Base-by-base conservation (phyloP, 352 stramenopile species). In the Aphanomyces stellatus region DNA sequence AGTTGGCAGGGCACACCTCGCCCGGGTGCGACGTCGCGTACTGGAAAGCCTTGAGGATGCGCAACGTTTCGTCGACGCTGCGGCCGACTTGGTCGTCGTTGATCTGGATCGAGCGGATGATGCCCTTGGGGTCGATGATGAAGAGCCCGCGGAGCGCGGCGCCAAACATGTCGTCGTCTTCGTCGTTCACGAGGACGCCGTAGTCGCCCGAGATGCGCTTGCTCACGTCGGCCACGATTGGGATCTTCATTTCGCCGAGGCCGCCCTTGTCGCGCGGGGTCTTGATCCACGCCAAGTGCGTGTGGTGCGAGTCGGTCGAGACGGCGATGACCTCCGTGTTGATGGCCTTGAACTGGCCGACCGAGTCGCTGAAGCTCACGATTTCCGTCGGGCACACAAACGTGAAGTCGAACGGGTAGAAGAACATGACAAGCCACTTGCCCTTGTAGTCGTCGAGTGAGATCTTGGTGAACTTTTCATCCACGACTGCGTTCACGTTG, bases 351-450 rank as follows among this genome's bases (percentile, higher is more conserved):
- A 91, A 93, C 35, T 74, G 61, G 17, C 81, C 73, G 25, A 86
- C 74, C 37, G 71, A 85, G 74, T 91, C 86, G 57, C 78, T 90
- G 67, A 91, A 93, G 72, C 76, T 87, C 62, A 90, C 74, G 55
- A 92, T 94, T 71, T 93, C 81, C 15, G 86, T 93, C 6, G 84
- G 84, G 59, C 85, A 93, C 69, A 94, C 83, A 56, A 94, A 94
- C 28, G 85, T 94, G 53, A 92, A 92, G 73, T 92, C 84, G 73
- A 91, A 90, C 10, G 81, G 84, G 77, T 92, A 94, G 76, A 94
- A 94, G 72, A 94, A 91, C 2, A 94, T 75, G 62, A 94, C 82
- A 51, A 93, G 77, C 81, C 81, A 93, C 73, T 93, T 83, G 71
- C 74, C 73, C 61, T 72, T 73, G 76, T 89, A 89, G 71, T 93